phyloP scores from a whole-genome alignment of 2,329 filamentous ascomycete genomes.

The Metarhizium guizhouense region DNA sequence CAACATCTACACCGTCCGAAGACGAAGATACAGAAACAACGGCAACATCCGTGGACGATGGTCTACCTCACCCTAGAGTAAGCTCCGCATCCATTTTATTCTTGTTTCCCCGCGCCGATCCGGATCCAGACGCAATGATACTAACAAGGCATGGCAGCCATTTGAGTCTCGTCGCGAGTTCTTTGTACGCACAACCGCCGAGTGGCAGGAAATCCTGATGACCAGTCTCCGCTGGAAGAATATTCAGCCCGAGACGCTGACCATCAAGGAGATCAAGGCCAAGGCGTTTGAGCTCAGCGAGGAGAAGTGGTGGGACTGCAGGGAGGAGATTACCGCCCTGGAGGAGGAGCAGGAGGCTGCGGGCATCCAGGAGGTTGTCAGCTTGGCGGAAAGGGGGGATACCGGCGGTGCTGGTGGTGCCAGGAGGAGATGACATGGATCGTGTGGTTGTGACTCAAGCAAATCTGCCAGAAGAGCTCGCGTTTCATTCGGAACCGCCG shows the following conservation, averaged over 20 bases:
- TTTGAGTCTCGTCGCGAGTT: slow-evolving; percentile 91
- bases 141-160: slow-evolving; percentile 48
- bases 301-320: slow-evolving; percentile 97
- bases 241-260: slow-evolving; percentile 56
- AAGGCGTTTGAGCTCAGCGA: slow-evolving; percentile 85
- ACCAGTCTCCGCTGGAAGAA: slow-evolving; percentile 62
- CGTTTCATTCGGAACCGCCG: too few relatives aligned
- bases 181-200: slow-evolving; percentile 75
- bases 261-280: slow-evolving; percentile 86
- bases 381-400: slow-evolving; percentile 63
- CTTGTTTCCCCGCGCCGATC: not conserved
- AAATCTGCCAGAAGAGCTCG: too few relatives aligned
- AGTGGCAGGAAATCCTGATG: slow-evolving; percentile 86
- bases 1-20: slow-evolving; percentile 21
- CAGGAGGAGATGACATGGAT: slow-evolving; percentile 19
- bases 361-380: slow-evolving; percentile 91
- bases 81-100: slow-evolving; percentile 10
- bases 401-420: slow-evolving; percentile 29
- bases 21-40: slow-evolving; percentile 39
- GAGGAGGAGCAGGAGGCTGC: slow-evolving; percentile 96
- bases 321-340: slow-evolving; percentile 82
- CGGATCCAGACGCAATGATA: not conserved
- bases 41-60: slow-evolving; percentile 56
- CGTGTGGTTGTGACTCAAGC: not conserved
- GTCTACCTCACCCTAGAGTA: slow-evolving; percentile 60